These are phyloP conservation scores for Tolypocladium cylindrosporum DNA, from an alignment of 2,329 filamentous ascomycete genomes.

Conservation along the genomic window DNA sequence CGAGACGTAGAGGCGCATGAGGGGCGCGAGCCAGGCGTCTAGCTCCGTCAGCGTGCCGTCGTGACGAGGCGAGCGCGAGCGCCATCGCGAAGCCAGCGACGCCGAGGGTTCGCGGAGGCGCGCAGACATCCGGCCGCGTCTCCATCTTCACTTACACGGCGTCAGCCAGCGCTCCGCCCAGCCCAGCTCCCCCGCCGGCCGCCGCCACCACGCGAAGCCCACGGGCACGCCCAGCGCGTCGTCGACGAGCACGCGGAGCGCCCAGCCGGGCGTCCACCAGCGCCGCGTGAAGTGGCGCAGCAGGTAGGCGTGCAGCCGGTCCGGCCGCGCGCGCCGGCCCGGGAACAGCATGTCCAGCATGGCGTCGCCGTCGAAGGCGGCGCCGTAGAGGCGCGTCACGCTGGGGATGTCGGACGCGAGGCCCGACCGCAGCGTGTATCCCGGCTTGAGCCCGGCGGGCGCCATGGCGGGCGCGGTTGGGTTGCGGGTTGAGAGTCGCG, in stretches of 20 bases:
- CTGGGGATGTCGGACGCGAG: slow-evolving; percentile 16
- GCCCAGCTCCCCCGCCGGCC: slow-evolving; percentile 12
- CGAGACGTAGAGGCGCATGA: slow-evolving; percentile 13
- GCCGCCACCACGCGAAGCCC: slow-evolving; percentile 25
- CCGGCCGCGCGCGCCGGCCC: slow-evolving; percentile 9
- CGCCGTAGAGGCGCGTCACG: slow-evolving; percentile 16
- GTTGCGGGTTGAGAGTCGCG: too few species aligned
- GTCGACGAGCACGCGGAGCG: slow-evolving; percentile 16
- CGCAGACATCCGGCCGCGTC: too few species aligned
- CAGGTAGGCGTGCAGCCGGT: slow-evolving; percentile 11
- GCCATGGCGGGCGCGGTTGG: not conserved
- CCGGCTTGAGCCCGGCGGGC: not conserved
- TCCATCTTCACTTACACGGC: slow-evolving; percentile 14
- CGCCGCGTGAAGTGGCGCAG: slow-evolving; percentile 17
- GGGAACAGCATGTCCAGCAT: slow-evolving; percentile 23
- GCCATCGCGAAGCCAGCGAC: not conserved
- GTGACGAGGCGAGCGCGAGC: too few species aligned
- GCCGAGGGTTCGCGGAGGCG: too few species aligned
- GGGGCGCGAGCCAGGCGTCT: slow-evolving; percentile 20
- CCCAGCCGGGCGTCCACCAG: slow-evolving; percentile 22
- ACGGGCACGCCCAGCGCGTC: slow-evolving; percentile 9
- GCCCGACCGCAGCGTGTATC: slow-evolving; percentile 18
- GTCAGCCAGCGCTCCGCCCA: slow-evolving; percentile 21
- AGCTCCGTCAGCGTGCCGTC: not conserved
- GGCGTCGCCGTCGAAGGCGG: slow-evolving; percentile 18